Percentiles rank a stretch among this genome's conserved stretches.
These are phyloP conservation scores for Bothriochloa decipiens DNA, from an alignment of 176 grass and related monocot genomes.

Conservation along the genomic window DNA sequence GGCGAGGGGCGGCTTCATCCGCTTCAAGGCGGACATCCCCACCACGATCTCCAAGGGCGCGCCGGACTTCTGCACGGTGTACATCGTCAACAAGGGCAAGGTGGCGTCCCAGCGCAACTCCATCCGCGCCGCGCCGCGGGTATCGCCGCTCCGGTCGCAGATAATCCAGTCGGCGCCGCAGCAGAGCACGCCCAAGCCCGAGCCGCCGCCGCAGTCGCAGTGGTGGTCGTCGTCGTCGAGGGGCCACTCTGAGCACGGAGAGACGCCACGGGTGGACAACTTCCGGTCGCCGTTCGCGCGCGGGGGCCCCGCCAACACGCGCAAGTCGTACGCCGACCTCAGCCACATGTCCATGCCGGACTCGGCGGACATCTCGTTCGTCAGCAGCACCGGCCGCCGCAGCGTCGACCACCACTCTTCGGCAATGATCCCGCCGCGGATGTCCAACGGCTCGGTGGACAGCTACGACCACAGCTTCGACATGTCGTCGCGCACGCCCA, in stretches of 20 bases:
- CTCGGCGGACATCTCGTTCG: conserved; percentile 83
- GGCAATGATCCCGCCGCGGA: conserved; percentile 48
- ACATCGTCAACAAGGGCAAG: conserved; percentile 80
- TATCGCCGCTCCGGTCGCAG: conserved; percentile 66
- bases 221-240: conserved; percentile 39
- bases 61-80: conserved; percentile 83
- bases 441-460: conserved; percentile 64
- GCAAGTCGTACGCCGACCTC: conserved; percentile 59
- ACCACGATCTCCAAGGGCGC: conserved; percentile 68
- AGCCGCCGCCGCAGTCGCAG: conserved; percentile 26
- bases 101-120: conserved; percentile 52
- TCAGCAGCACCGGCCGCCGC: conserved; percentile 71
- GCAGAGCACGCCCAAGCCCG: not conserved
- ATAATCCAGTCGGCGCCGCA: conserved; percentile 45
- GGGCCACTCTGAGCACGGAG: conserved; percentile 34
- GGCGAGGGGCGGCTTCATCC: conserved; percentile 57
- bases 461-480: conserved; percentile 90
- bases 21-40: conserved; percentile 80
- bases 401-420: conserved; percentile 52
- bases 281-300: conserved; percentile 75
- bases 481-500: conserved; percentile 52
- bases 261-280: conserved; percentile 44
- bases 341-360: conserved; percentile 59
- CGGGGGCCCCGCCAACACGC: conserved; percentile 15
- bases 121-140: conserved; percentile 57